Conservation (phyloP, 352 stramenopile genomes). For the Peronospora destructor region DNA sequence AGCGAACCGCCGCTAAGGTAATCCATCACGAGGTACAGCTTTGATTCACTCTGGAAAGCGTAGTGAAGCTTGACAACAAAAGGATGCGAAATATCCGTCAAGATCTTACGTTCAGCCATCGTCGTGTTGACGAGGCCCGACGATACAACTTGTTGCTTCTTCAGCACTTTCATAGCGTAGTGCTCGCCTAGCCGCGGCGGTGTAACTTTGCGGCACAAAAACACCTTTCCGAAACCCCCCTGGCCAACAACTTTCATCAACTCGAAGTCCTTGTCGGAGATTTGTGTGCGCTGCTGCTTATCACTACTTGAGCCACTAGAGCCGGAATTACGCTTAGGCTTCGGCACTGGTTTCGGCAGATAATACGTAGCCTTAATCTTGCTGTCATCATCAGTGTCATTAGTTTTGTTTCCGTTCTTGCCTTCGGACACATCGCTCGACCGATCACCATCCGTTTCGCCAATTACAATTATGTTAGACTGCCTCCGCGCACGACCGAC, state of each 20-base stretch:
- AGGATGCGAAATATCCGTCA: conserved; percentile 89
- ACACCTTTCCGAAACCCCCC: conserved; percentile 96
- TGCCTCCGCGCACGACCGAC: conserved; percentile 38
- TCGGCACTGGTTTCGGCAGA: conserved; percentile 61
- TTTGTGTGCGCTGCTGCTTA: conserved; percentile 28
- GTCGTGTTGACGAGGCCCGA: conserved; percentile 90
- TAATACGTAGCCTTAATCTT: conserved; percentile 75
- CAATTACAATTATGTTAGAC: conserved; percentile 85
- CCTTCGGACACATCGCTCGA: conserved; percentile 68
- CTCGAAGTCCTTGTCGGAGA: conserved; percentile 91
- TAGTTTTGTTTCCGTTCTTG: conserved; percentile 29
- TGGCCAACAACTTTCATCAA: conserved; percentile 96
- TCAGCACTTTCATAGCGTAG: conserved; percentile 98
- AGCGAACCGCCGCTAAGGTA: conserved; percentile 89
- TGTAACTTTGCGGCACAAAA: conserved; percentile 93
- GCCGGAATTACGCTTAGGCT: conserved; percentile 25
- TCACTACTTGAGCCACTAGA: conserved; percentile 19
- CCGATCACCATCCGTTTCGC: conserved; percentile 71
- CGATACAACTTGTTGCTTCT: conserved; percentile 89
- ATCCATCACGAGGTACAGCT: conserved; percentile 91
- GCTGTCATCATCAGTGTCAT: conserved; percentile 26
- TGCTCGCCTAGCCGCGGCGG: conserved; percentile 86
- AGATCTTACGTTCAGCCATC: conserved; percentile 88
- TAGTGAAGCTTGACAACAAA: conserved; percentile 93
- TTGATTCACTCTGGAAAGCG: conserved; percentile 90